Conservation (phyloP, 257 asterid genomes). For the Echites panduratus region DNA sequence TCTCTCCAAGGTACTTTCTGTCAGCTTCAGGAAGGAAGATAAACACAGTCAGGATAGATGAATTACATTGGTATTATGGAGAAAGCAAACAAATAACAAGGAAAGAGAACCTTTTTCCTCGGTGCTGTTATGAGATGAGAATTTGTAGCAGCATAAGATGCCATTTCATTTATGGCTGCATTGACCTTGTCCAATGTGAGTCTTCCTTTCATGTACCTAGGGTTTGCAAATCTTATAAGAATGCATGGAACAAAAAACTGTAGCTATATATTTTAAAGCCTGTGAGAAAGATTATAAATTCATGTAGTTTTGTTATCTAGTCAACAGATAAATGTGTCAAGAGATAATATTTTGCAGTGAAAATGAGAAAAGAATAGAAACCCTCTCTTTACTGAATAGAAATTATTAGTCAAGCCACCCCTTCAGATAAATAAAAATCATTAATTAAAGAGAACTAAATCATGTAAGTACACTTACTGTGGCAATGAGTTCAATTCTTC, state of each 20-base stretch:
- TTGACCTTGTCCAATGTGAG: constrained; percentile 86
- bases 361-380: not conserved
- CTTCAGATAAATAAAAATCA: not conserved
- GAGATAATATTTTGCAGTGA: not conserved
- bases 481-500: constrained; percentile 85
- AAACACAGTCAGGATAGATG: constrained; percentile 21
- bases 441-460: not conserved
- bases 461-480: constrained; percentile 46
- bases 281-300: not conserved
- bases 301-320: not conserved
- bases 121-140: constrained; percentile 84
- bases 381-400: not conserved
- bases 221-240: constrained; percentile 21
- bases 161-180: constrained; percentile 86
- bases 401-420: not conserved
- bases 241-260: not conserved
- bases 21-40: constrained; percentile 52
- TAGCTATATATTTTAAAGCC: not conserved
- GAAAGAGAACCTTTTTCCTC: constrained; percentile 55
- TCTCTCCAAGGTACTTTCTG: constrained; percentile 68
- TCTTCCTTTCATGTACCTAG: constrained; percentile 93
- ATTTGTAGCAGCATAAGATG: constrained; percentile 78
- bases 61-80: not conserved
- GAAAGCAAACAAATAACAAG: not conserved
- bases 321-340: not conserved